These are phyloP conservation scores for Hamigera avellanea DNA, from an alignment of 495 filamentous ascomycete genomes.

Conservation along the genomic window DNA sequence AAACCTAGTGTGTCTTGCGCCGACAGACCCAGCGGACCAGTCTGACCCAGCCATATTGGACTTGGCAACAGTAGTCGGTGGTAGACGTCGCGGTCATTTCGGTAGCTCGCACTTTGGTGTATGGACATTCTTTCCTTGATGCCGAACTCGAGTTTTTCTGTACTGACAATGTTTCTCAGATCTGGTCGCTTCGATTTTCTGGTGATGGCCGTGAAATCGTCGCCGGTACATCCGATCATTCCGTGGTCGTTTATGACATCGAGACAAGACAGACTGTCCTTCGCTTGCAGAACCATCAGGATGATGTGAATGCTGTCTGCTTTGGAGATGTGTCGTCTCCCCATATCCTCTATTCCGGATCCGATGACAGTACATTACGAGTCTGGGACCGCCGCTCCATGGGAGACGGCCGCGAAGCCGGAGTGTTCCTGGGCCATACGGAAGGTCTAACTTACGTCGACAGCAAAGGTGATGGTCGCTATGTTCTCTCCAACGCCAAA, in stretches of 20 bases:
- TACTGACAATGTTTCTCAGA: constrained; percentile 31
- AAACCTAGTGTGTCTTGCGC: constrained; percentile 68
- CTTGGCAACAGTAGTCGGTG: constrained; percentile 42
- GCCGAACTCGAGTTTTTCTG: constrained; percentile 3
- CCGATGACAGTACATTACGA: constrained; percentile 60
- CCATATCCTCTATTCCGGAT: constrained; percentile 93
- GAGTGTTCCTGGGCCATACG: constrained; percentile 87
- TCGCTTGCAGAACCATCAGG: constrained; percentile 61
- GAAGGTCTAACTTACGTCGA: constrained; percentile 94
- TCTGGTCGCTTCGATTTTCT: constrained; percentile 88
- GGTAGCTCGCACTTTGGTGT: constrained; percentile 40
- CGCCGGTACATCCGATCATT: constrained; percentile 67
- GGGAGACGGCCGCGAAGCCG: constrained; percentile 76
- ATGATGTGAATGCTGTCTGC: constrained; percentile 96
- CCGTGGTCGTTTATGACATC: constrained; percentile 89
- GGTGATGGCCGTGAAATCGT: constrained; percentile 88
- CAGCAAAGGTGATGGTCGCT: constrained; percentile 91
- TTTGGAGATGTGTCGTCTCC: constrained; percentile 84
- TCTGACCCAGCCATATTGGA: constrained; percentile 69
- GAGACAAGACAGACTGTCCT: constrained; percentile 65
- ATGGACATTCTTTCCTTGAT: constrained; percentile 12
- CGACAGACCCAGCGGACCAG: constrained; percentile 71
- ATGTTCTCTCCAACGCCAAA: constrained; percentile 87
- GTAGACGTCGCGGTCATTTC: constrained; percentile 24
- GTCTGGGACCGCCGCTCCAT: constrained; percentile 94